These are phyloP conservation scores for Monilinia vaccinii-corymbosi DNA, from an alignment of 2,329 filamentous ascomycete species.

Conservation along the genomic window DNA sequence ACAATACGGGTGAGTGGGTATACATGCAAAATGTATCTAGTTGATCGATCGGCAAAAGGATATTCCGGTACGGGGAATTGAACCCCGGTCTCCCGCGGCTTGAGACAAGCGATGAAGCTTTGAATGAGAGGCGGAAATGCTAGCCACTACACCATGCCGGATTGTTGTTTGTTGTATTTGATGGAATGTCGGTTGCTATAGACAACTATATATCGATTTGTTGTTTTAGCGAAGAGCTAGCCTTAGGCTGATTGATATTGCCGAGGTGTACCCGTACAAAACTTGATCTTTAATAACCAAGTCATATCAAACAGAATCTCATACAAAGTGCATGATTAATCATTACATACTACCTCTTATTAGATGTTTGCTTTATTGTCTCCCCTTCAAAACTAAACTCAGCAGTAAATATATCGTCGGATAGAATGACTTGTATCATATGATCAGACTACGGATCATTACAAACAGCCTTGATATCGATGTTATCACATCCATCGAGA, in stretches of 20 bases:
- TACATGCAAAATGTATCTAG: background rate
- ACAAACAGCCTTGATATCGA: no score
- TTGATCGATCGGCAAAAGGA: no score
- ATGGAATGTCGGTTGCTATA: background rate
- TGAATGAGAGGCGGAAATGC: conserved; percentile 1
- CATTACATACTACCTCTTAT: no score
- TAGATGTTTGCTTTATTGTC: no score
- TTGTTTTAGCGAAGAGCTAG: background rate
- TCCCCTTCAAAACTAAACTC: no score
- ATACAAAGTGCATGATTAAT: no score
- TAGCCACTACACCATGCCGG: conserved; percentile 7
- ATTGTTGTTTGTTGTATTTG: background rate
- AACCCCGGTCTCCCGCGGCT: background rate
- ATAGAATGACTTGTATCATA: no score
- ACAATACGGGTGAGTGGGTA: background rate
- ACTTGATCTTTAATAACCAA: no score
- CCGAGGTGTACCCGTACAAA: background rate
- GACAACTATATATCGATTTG: background rate
- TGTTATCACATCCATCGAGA: no score
- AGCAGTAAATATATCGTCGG: no score
- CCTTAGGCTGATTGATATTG: background rate
- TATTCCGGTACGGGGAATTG: conserved; percentile 1
- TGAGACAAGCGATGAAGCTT: background rate
- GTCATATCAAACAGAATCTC: no score
- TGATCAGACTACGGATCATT: no score